These are phyloP conservation scores for Flammula alnicola DNA, from an alignment of 1,284 basidiomycete genomes.

Conservation along the genomic window DNA sequence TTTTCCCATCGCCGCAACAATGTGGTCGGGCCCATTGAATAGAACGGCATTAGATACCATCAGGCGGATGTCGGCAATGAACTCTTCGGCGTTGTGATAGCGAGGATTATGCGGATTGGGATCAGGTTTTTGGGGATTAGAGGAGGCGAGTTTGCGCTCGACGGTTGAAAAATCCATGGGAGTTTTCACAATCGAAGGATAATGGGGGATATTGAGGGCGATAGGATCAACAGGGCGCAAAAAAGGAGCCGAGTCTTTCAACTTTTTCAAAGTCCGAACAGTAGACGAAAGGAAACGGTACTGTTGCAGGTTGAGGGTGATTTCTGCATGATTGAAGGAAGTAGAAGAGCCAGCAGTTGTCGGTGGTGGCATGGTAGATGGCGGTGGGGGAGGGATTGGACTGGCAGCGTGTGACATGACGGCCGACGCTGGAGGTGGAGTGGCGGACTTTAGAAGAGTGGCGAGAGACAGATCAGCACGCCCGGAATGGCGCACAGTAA, in stretches of 20 bases:
- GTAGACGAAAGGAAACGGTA: slow-evolving; percentile 84
- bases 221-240: slow-evolving; percentile 90
- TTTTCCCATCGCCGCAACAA: slow-evolving; percentile 79
- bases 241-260: slow-evolving; percentile 86
- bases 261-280: slow-evolving; percentile 85
- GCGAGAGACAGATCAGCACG: slow-evolving; percentile 56
- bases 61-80: slow-evolving; percentile 80
- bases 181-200: slow-evolving; percentile 82
- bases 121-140: slow-evolving; percentile 80
- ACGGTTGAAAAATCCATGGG: slow-evolving; percentile 98
- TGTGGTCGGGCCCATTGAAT: slow-evolving; percentile 94
- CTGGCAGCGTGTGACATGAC: slow-evolving; percentile 39
- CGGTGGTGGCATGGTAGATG: slow-evolving; percentile 32
- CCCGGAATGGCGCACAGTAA: slow-evolving; percentile 52
- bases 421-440: slow-evolving; percentile 64
- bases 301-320: slow-evolving; percentile 65
- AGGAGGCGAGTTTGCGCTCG: slow-evolving; percentile 83
- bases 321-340: slow-evolving; percentile 29
- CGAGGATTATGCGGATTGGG: slow-evolving; percentile 70
- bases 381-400: slow-evolving; percentile 37
- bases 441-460: slow-evolving; percentile 67
- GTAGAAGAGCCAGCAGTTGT: slow-evolving; percentile 29
- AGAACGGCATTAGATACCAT: slow-evolving; percentile 89
- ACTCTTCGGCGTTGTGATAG: slow-evolving; percentile 77
- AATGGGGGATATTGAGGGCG: slow-evolving; percentile 90